These are phyloP conservation scores for Chlorencoelia australis DNA, from an alignment of 2,329 filamentous ascomycete species.

Conservation along the genomic window DNA sequence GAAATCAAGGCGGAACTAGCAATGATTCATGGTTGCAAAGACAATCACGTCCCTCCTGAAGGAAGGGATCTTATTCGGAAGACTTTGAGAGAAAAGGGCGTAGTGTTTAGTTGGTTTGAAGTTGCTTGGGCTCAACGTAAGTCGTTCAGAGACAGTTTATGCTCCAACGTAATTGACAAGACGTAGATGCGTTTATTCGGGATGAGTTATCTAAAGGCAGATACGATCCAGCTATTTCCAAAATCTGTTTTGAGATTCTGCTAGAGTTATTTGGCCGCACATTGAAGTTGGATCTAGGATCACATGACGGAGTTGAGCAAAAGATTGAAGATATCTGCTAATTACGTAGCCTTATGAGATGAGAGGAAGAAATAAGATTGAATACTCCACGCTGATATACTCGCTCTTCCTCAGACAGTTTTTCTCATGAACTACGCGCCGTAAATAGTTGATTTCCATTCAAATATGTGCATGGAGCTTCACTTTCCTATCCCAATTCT, in stretches of 20 bases:
- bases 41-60: slow-evolving; percentile 77
- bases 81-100: slow-evolving; percentile 67
- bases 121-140: slow-evolving; percentile 80
- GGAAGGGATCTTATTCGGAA: slow-evolving; percentile 76
- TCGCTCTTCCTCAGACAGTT: too few relatives aligned
- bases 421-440: too few relatives aligned
- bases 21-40: slow-evolving; percentile 86
- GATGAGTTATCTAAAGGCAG: slow-evolving; percentile 90
- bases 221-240: slow-evolving; percentile 79
- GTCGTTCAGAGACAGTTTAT: slow-evolving; percentile 19
- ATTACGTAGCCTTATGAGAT: too few relatives aligned
- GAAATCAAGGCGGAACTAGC: slow-evolving; percentile 71
- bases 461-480: too few relatives aligned
- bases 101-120: slow-evolving; percentile 75
- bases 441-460: too few relatives aligned
- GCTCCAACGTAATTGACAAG: background rate
- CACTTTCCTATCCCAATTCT: too few relatives aligned
- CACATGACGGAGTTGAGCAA: slow-evolving; percentile 47
- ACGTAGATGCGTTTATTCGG: slow-evolving; percentile 81
- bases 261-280: slow-evolving; percentile 74
- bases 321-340: slow-evolving; percentile 67
- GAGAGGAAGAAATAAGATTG: too few relatives aligned
- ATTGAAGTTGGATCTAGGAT: slow-evolving; percentile 70
- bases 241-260: slow-evolving; percentile 84
- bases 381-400: too few relatives aligned